Base-by-base conservation (phyloP, 345 rosid genomes). In the Arabidopsis arenosa region DNA sequence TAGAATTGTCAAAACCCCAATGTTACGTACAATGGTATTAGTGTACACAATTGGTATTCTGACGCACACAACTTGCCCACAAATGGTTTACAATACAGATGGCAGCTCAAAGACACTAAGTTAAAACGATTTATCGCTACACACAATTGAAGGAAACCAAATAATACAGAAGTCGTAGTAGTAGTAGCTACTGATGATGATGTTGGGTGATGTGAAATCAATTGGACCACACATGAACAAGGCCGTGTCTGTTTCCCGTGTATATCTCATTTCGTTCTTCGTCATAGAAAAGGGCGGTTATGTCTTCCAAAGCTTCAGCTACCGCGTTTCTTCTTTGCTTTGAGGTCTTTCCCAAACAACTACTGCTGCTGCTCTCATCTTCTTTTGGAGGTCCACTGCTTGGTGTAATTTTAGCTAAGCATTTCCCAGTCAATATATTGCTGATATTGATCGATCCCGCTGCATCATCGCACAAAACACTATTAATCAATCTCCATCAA, bases 251-350 rank as follows among this genome's bases (percentile, higher is more conserved):
- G 72, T 93, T 91, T 28, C 98, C 97, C 0, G 94, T 91, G 80
- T 94, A 94, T 47, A 92, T 91, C 86, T 94, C 98, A 37, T 92
- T 92, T 39, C 96, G 90, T 48, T 94, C 98, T 81, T 93, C 97
- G 0, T 92, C 97, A 1, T 92, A 94, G 84, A 88, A 94, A 15
- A 94, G 92, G 1, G 95, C 90, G 0, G 97, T 94, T 73, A 94
- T 92, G 77, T 92, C 98, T 84, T 94, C 95, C 69, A 88, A 81
- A 15, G 96, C 94, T 81, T 91, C 93, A 32, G 86, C 82, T 21
- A 85, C 96, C 0, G 86, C 88, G 72, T 86, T 88, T 85, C 83
- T 84, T 52, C 79, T 83, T 58, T 53, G 80, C 64, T 78, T 85
- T 18, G 88, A 56, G 68, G 74, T 81, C 17, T 62, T 80, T 61